Evolutionary conservation across 139 green algal species (phyloP).

Genomic region (Closterium sp.): DNA sequence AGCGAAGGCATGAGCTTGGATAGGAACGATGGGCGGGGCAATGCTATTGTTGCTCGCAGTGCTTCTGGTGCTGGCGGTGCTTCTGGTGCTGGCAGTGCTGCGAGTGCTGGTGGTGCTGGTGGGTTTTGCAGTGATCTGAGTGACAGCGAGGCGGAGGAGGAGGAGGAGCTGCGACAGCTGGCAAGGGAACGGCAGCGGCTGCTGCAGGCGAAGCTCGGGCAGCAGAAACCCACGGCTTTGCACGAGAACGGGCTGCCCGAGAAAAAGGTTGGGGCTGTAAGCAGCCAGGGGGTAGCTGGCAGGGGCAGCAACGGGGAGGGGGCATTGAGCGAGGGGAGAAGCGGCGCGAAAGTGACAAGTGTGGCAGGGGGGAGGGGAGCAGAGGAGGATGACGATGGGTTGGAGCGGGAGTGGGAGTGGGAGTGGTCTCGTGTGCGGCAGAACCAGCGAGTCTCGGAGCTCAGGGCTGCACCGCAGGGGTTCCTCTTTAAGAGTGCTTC

Average conservation of each 20-base stretch:
- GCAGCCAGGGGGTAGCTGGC: neutral
- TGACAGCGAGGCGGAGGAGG: neutral
- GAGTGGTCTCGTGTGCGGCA: neutral
- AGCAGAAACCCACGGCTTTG: neutral
- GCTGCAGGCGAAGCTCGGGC: neutral
- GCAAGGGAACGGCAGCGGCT: neutral
- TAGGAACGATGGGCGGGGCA: neutral
- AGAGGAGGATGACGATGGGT: neutral
- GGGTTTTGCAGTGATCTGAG: neutral
- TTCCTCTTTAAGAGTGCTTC: neutral
- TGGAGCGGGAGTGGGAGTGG: neutral
- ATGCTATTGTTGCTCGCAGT: neutral
- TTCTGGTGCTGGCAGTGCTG: too few species aligned
- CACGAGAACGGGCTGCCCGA: neutral
- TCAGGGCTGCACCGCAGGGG: neutral
- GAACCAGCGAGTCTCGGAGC: neutral
- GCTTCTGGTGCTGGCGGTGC: too few species aligned
- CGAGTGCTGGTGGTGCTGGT: too few species aligned
- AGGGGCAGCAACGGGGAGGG: neutral
- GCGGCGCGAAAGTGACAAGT: neutral
- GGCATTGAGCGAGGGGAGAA: neutral
- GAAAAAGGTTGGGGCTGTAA: neutral
- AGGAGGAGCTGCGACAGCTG: neutral
- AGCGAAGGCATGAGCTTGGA: neutral
- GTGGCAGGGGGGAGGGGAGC: neutral